Conservation (phyloP, 1,284 basidiomycete species). For the Cryptococcus sp. region DNA sequence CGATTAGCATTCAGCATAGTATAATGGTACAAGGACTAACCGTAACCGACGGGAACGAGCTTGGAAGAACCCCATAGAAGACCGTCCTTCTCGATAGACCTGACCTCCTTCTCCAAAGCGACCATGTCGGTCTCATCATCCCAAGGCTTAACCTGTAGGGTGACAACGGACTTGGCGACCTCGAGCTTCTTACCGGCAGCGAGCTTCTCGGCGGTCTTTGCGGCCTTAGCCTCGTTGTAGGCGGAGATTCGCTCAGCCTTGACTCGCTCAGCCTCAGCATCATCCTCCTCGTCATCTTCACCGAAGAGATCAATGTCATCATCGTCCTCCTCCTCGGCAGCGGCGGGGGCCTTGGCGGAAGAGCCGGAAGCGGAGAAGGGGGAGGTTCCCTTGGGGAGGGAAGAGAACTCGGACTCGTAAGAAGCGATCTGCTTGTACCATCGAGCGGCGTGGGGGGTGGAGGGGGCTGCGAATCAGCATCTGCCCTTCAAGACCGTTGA, state of each 20-base stretch:
- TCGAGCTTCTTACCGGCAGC: conserved; percentile 58
- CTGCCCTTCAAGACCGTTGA: conserved; percentile 37
- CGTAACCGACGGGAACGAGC: conserved; percentile 78
- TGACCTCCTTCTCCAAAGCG: conserved; percentile 74
- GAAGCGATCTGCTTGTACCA: conserved; percentile 96
- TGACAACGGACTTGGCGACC: conserved; percentile 74
- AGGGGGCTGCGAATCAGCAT: conserved; percentile 60
- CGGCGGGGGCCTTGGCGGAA: conserved; percentile 50
- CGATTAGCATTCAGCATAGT: not conserved
- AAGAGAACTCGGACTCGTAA: conserved; percentile 69
- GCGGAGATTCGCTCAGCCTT: conserved; percentile 94
- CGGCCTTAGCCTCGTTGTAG: conserved; percentile 90
- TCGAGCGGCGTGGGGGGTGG: conserved; percentile 74
- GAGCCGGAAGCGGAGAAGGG: conserved; percentile 66
- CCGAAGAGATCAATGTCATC: conserved; percentile 84
- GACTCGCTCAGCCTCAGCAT: conserved; percentile 87
- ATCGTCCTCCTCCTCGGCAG: conserved; percentile 78
- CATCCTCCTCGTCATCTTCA: conserved; percentile 71
- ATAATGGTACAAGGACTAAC: conserved; percentile 17
- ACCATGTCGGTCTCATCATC: conserved; percentile 98
- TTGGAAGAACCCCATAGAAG: conserved; percentile 86
- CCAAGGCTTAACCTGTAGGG: conserved; percentile 97
- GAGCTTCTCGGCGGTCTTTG: conserved; percentile 62
- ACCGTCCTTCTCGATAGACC: conserved; percentile 83
- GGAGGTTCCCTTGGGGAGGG: conserved; percentile 77